Evolutionary conservation across 805 yeast species (phyloP).

Genomic region (Candida hungchunana): DNA sequence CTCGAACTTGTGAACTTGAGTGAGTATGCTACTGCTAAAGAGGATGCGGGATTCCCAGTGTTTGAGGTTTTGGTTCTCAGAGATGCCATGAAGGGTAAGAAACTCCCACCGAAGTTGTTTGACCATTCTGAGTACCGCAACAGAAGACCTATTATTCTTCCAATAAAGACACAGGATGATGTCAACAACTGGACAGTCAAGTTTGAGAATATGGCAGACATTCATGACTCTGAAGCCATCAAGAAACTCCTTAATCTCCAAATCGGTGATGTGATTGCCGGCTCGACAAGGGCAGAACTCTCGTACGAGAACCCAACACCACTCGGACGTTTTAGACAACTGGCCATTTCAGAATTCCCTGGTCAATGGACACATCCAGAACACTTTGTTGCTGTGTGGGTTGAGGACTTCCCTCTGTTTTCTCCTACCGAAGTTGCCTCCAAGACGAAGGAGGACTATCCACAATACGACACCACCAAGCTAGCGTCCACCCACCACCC

Average conservation of each 20-base stretch:
- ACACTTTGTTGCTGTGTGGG: constrained; percentile 69
- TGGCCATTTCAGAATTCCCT: constrained; percentile 57
- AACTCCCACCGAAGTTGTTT: constrained; percentile 35
- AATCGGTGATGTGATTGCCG: constrained; percentile 72
- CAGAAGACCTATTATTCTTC: constrained; percentile 55
- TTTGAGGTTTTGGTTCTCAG: constrained; percentile 70
- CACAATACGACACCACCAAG: constrained; percentile 47
- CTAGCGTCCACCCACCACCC: constrained; percentile 91
- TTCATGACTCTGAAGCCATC: constrained; percentile 30
- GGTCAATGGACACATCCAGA: constrained; percentile 33
- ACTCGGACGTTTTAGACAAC: constrained; percentile 77
- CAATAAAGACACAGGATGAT: constrained; percentile 41
- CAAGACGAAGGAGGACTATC: constrained; percentile 40
- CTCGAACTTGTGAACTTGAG: constrained; percentile 30
- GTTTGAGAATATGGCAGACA: constrained; percentile 29
- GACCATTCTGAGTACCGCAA: constrained; percentile 43
- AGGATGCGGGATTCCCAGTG: constrained; percentile 52
- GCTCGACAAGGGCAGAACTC: constrained; percentile 63
- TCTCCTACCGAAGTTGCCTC: constrained; percentile 55
- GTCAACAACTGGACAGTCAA: constrained; percentile 40
- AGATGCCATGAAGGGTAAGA: constrained; percentile 30
- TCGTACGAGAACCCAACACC: constrained; percentile 96
- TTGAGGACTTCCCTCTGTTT: constrained; percentile 88
- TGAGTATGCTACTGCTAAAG: constrained; percentile 26
- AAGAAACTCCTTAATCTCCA: constrained; percentile 37